Conservation (phyloP, 2,329 filamentous ascomycete genomes). For the Diaporthe destruens region DNA sequence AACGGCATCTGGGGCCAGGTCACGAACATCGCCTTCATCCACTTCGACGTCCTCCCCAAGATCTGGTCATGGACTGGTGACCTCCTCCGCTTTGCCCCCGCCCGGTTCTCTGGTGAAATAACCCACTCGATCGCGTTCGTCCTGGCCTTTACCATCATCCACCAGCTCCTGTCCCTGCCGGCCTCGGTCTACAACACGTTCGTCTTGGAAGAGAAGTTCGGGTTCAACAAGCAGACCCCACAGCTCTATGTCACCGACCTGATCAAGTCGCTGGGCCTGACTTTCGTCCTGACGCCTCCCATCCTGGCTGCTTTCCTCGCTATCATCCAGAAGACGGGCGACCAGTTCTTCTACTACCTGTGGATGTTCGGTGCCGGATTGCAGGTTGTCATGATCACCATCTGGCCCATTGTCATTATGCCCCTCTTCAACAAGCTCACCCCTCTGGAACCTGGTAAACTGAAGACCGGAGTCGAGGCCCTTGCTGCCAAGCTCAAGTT, state of each 20-base stretch:
- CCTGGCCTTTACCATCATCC: constrained; percentile 85
- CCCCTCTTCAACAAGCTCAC: constrained; percentile 99
- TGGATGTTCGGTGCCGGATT: constrained; percentile 93
- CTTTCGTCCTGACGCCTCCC: constrained; percentile 83
- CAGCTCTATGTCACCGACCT: constrained; percentile 90
- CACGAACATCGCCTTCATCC: constrained; percentile 90
- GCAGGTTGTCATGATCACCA: constrained; percentile 94
- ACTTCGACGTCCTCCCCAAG: constrained; percentile 90
- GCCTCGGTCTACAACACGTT: constrained; percentile 93
- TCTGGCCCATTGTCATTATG: constrained; percentile 94
- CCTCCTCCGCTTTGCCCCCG: constrained; percentile 80
- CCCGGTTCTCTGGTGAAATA: constrained; percentile 89
- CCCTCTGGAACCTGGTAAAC: constrained; percentile 84
- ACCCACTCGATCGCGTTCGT: constrained; percentile 94
- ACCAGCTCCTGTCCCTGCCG: constrained; percentile 83
- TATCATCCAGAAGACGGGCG: constrained; percentile 94
- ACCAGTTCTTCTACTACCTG: constrained; percentile 96
- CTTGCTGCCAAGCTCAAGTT: constrained; percentile 89
- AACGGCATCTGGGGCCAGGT: constrained; percentile 86
- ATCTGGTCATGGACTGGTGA: constrained; percentile 87
- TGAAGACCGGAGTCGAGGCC: constrained; percentile 89
- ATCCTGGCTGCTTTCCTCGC: constrained; percentile 92
- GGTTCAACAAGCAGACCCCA: constrained; percentile 98
- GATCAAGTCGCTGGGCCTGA: constrained; percentile 89
- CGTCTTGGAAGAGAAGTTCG: constrained; percentile 95